A percentile compares a stretch with the other conserved stretches of the same genome.
Evolutionary conservation across 768 basidiomycete species (phyloP).

Genomic region (Grammothele lineata): DNA sequence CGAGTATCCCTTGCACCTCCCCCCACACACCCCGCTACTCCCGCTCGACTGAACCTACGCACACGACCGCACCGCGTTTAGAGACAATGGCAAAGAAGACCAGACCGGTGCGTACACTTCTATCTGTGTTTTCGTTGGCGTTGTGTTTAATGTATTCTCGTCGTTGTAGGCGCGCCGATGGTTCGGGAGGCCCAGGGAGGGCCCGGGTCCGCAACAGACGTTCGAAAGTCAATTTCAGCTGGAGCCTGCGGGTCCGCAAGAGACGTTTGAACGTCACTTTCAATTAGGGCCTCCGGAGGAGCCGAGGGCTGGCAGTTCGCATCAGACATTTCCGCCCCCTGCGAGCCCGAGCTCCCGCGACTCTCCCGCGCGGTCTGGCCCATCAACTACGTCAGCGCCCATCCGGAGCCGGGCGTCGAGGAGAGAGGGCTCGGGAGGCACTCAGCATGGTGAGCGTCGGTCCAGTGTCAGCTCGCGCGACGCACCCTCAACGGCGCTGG

Average conservation of each 20-base stretch:
- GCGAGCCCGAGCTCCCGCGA: neutral
- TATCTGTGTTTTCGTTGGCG: neutral
- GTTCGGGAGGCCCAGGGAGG: slow-evolving; percentile 8
- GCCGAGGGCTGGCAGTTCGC: neutral
- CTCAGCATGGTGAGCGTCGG: neutral
- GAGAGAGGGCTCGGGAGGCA: neutral
- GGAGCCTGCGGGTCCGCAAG: slow-evolving; percentile 6
- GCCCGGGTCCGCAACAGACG: slow-evolving; percentile 9
- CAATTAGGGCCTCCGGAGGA: neutral
- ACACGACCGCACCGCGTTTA: neutral
- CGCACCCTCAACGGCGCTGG: neutral
- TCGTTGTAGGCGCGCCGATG: slow-evolving; percentile 7
- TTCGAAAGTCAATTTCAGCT: slow-evolving; percentile 7
- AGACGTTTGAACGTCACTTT: slow-evolving; percentile 6
- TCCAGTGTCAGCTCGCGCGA: neutral
- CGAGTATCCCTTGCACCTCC: too few relatives aligned
- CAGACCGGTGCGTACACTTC: slow-evolving; percentile 3
- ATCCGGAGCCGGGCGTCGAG: neutral
- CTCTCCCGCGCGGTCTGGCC: neutral
- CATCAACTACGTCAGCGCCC: neutral
- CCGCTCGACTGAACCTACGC: neutral
- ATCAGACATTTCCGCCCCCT: neutral
- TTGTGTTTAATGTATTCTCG: neutral
- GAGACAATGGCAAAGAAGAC: slow-evolving; percentile 6
- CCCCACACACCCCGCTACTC: neutral